phyloP scores from a whole-genome alignment of 2,329 filamentous ascomycete species.

The Alternaria angustiovoidea region DNA sequence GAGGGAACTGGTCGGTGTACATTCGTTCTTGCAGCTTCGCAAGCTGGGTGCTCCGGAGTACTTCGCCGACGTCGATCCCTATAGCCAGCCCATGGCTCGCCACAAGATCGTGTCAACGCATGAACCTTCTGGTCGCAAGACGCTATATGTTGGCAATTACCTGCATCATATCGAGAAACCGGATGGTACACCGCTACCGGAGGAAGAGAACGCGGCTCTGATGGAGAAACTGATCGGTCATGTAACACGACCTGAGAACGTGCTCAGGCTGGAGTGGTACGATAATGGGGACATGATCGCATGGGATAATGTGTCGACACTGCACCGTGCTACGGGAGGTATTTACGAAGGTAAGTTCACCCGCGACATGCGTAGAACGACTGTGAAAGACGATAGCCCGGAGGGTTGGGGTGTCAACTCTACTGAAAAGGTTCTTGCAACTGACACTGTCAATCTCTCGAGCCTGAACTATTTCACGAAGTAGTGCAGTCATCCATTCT shows the following conservation, averaged over 20 bases:
- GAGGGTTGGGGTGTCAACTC: neutral
- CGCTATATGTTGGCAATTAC: neutral
- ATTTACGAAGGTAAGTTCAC: neutral
- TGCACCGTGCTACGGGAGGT: neutral
- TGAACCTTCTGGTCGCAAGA: neutral
- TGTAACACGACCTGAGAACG: neutral
- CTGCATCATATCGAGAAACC: neutral
- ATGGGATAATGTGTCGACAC: neutral
- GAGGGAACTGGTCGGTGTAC: too few relatives aligned
- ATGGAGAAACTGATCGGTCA: rapidly evolving
- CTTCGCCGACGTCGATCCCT: neutral
- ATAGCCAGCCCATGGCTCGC: neutral
- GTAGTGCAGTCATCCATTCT: neutral
- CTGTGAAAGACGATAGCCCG: neutral
- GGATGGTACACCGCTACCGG: neutral
- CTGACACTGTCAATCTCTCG: neutral
- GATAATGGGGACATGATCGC: neutral
- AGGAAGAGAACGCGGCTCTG: neutral
- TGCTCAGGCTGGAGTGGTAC: neutral
- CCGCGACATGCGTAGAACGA: neutral
- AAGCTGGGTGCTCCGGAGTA: too few relatives aligned
- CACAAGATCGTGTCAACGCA: neutral
- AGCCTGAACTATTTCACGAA: neutral
- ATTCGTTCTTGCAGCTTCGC: too few relatives aligned
- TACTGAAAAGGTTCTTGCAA: neutral